Conservation (phyloP, 805 yeast species). For the Metschnikowia cerradonensis region DNA sequence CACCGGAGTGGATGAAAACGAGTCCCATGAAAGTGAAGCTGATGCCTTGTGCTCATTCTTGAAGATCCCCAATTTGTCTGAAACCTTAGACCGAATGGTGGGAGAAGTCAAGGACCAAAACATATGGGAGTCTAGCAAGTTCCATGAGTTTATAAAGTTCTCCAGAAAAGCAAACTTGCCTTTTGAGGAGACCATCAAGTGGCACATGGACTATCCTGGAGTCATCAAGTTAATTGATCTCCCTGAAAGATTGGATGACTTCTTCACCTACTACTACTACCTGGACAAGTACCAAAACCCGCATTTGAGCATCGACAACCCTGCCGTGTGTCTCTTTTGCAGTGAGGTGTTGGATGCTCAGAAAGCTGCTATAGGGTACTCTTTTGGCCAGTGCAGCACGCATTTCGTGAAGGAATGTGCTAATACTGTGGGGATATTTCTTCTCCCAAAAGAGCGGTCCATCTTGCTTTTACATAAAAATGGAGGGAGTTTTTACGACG, state of each 20-base stretch:
- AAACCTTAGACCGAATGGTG: conserved; percentile 13
- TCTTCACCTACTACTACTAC: conserved; percentile 59
- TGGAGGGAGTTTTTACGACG: conserved; percentile 77
- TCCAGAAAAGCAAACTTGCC: conserved; percentile 7
- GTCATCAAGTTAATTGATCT: conserved; percentile 54
- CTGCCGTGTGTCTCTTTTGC: conserved; percentile 85
- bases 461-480: conserved; percentile 62
- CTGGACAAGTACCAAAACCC: conserved; percentile 40
- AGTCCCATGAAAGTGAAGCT: conserved; percentile 42
- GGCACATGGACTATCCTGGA: conserved; percentile 59
- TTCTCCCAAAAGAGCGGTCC: conserved; percentile 66
- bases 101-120: not conserved
- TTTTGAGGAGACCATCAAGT: conserved; percentile 15
- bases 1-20: conserved; percentile 22
- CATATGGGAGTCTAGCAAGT: conserved; percentile 23
- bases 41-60: conserved; percentile 50
- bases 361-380: conserved; percentile 48
- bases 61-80: conserved; percentile 39
- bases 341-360: conserved; percentile 69
- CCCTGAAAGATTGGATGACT: conserved; percentile 63
- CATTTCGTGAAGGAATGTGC: conserved; percentile 64
- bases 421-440: conserved; percentile 63
- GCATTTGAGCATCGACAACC: conserved; percentile 49
- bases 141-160: conserved; percentile 19
- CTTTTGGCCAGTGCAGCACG: conserved; percentile 73